These are phyloP conservation scores for Lepidium aucheri DNA, from an alignment of 345 rosid species.

Conservation along the genomic window DNA sequence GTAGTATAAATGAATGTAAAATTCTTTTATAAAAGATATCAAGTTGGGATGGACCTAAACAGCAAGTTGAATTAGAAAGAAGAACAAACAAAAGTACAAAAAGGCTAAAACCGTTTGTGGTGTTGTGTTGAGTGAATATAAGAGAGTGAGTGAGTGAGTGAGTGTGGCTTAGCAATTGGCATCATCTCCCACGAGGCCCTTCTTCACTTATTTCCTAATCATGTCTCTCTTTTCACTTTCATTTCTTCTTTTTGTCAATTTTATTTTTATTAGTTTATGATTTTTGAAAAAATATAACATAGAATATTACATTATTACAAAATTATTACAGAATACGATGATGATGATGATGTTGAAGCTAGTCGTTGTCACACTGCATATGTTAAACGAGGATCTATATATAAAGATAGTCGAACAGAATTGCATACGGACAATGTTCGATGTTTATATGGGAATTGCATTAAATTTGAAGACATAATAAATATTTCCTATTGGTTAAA, in stretches of 20 bases:
- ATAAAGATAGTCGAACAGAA: background rate
- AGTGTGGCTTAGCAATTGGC: constrained; percentile 19
- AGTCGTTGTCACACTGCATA: constrained; percentile 10
- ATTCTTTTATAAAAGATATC: background rate
- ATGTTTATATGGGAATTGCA: background rate
- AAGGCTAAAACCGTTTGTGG: background rate
- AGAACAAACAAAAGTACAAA: constrained; percentile 11
- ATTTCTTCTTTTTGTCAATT: constrained; percentile 14
- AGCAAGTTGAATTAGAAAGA: constrained; percentile 8
- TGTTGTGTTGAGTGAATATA: background rate
- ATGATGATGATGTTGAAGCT: constrained; percentile 11
- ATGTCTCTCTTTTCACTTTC: constrained; percentile 18
- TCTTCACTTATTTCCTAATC: constrained; percentile 7
- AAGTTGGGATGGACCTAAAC: constrained; percentile 11
- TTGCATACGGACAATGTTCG: background rate
- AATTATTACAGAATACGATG: constrained; percentile 12
- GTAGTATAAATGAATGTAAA: background rate
- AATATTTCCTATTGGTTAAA: background rate
- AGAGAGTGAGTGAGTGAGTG: constrained; percentile 10
- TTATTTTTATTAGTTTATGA: background rate
- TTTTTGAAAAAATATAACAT: background rate
- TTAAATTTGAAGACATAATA: background rate
- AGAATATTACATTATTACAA: background rate
- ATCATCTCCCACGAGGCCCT: constrained; percentile 31
- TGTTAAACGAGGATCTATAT: constrained; percentile 6